Evolutionary conservation across 352 stramenopile species (phyloP).

Genomic region (Phytophthora macrochlamydospora): DNA sequence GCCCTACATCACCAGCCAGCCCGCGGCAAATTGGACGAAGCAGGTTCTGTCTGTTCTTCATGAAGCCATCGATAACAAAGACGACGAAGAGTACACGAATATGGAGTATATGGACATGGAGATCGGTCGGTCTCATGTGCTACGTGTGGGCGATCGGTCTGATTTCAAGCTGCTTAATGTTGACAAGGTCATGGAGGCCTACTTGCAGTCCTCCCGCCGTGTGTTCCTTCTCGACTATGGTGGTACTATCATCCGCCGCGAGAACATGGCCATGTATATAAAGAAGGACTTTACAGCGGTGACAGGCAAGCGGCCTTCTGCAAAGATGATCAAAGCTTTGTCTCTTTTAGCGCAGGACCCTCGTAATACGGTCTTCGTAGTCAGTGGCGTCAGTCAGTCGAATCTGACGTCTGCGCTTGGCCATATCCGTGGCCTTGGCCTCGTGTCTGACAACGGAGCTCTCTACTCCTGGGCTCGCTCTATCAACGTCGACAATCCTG

Average conservation of each 20-base stretch:
- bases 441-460: conserved; percentile 95
- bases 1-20: conserved; percentile 95
- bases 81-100: conserved; percentile 80
- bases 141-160: conserved; percentile 64
- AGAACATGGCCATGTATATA: conserved; percentile 95
- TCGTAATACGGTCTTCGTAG: conserved; percentile 97
- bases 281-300: conserved; percentile 96
- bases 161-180: conserved; percentile 90
- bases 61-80: conserved; percentile 76
- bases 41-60: conserved; percentile 93
- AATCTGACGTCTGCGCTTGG: conserved; percentile 93
- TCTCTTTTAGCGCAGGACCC: conserved; percentile 89
- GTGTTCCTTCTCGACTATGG: conserved; percentile 98
- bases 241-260: conserved; percentile 93
- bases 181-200: conserved; percentile 83
- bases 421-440: conserved; percentile 91
- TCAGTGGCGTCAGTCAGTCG: conserved; percentile 92
- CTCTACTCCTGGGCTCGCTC: conserved; percentile 91
- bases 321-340: conserved; percentile 90
- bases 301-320: conserved; percentile 92
- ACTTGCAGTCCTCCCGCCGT: conserved; percentile 81
- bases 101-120: conserved; percentile 91
- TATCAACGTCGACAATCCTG: conserved; percentile 49
- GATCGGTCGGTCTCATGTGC: conserved; percentile 74
- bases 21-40: conserved; percentile 95